phyloP scores from a whole-genome alignment of 345 rosid species.

The Geranium rotundifolium region DNA sequence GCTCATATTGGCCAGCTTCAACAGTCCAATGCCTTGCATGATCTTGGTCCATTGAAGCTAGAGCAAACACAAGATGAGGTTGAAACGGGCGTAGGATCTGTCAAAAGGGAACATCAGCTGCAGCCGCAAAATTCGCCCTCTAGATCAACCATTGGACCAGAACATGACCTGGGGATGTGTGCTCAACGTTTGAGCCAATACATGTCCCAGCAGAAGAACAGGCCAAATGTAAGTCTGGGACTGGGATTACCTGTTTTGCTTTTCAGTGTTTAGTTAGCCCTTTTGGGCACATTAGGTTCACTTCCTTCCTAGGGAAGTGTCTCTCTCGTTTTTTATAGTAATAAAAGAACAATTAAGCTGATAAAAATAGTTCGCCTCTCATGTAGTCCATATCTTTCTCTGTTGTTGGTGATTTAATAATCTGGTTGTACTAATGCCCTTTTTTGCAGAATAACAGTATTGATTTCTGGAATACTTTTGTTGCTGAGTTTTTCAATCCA shows the following conservation, averaged over 20 bases:
- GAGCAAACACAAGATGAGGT: slow-evolving; percentile 29
- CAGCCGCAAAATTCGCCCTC: slow-evolving; percentile 19
- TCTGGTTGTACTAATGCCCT: neutral
- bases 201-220: slow-evolving; percentile 20
- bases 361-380: too few relatives aligned
- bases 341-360: too few relatives aligned
- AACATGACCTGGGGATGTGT: slow-evolving; percentile 24
- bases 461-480: slow-evolving; percentile 37
- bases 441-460: slow-evolving; percentile 25
- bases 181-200: slow-evolving; percentile 20
- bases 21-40: slow-evolving; percentile 22
- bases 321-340: too few relatives aligned
- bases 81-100: slow-evolving; percentile 21
- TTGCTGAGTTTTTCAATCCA: slow-evolving; percentile 27
- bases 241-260: neutral
- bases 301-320: too few relatives aligned
- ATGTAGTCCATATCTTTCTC: neutral
- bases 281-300: too few relatives aligned
- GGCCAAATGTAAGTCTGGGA: slow-evolving; percentile 18
- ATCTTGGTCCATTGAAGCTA: slow-evolving; percentile 22
- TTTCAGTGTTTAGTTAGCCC: too few relatives aligned
- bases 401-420: neutral
- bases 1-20: slow-evolving; percentile 29
- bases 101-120: slow-evolving; percentile 28
- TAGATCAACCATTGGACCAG: slow-evolving; percentile 17